Evolutionary conservation across 371 early-diverging fungal genomes (phyloP).

Genomic region (Mortierella polycephala): DNA sequence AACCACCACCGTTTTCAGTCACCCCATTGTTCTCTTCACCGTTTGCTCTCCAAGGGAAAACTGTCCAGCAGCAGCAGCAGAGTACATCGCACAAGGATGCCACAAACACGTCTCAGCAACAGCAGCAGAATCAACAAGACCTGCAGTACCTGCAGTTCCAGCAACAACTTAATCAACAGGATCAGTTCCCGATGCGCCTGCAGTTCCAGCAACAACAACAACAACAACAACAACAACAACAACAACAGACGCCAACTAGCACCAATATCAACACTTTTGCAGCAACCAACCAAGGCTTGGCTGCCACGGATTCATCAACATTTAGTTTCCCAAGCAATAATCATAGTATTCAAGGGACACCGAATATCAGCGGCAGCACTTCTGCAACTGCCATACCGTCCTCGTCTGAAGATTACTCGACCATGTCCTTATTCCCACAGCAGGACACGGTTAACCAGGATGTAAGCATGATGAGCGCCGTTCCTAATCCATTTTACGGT

Average conservation of each 20-base stretch:
- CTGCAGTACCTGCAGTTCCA: background rate
- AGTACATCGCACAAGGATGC: background rate
- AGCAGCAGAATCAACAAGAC: background rate
- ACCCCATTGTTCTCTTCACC: constrained; percentile 43
- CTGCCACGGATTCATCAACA: background rate
- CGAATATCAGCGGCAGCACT: background rate
- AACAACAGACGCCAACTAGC: background rate
- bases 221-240: constrained; percentile 21
- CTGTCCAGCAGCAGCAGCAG: constrained; percentile 5
- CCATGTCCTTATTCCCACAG: constrained; percentile 21
- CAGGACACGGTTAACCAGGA: constrained; percentile 13
- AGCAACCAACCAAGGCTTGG: background rate
- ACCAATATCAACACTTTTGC: background rate
- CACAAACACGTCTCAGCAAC: no score
- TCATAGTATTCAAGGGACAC: background rate
- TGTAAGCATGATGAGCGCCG: constrained; percentile 13
- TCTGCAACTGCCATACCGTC: background rate
- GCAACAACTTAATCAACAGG: constrained; percentile 5
- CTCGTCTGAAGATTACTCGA: constrained; percentile 18
- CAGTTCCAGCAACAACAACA: constrained; percentile 10
- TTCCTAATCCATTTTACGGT: constrained; percentile 17
- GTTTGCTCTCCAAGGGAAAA: constrained; percentile 29
- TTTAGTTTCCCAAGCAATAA: background rate
- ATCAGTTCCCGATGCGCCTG: background rate
- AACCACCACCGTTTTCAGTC: constrained; percentile 18